Evolutionary conservation across 345 rosid species (phyloP).

Genomic region (Syzygium aromaticum): DNA sequence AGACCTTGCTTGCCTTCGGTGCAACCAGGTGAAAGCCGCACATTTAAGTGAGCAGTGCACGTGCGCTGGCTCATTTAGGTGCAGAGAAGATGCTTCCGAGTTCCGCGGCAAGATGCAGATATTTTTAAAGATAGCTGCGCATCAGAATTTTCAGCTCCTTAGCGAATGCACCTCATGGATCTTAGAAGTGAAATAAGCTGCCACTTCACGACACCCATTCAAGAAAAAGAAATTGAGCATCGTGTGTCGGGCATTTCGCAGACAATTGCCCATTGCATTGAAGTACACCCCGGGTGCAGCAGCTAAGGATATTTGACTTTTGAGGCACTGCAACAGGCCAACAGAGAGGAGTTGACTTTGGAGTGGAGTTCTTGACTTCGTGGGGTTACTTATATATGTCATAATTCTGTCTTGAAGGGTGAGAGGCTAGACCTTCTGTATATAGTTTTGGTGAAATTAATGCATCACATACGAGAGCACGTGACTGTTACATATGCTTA

Average conservation of each 20-base stretch:
- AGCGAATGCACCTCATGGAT: constrained; percentile 65
- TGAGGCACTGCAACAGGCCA: background rate
- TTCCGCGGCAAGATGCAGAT: constrained; percentile 59
- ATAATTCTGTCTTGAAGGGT: background rate
- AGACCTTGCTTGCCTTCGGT: constrained; percentile 72
- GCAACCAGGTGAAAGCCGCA: constrained; percentile 86
- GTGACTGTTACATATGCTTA: background rate
- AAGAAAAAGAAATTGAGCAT: background rate
- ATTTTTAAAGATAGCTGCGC: constrained; percentile 51
- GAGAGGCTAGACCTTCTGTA: background rate
- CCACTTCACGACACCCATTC: background rate
- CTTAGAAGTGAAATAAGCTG: constrained; percentile 17
- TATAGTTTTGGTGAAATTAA: too few species aligned
- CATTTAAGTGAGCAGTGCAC: constrained; percentile 77
- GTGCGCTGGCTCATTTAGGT: constrained; percentile 72
- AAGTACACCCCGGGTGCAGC: background rate
- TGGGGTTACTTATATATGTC: background rate
- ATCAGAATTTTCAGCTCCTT: constrained; percentile 54
- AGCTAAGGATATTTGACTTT: background rate
- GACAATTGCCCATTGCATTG: background rate
- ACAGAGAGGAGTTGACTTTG: background rate
- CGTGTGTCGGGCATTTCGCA: background rate
- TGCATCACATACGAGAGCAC: background rate
- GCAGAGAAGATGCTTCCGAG: constrained; percentile 64
- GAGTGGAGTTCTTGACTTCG: background rate